These are phyloP conservation scores for Candida gorgasii DNA, from an alignment of 805 yeast species.

Conservation along the genomic window DNA sequence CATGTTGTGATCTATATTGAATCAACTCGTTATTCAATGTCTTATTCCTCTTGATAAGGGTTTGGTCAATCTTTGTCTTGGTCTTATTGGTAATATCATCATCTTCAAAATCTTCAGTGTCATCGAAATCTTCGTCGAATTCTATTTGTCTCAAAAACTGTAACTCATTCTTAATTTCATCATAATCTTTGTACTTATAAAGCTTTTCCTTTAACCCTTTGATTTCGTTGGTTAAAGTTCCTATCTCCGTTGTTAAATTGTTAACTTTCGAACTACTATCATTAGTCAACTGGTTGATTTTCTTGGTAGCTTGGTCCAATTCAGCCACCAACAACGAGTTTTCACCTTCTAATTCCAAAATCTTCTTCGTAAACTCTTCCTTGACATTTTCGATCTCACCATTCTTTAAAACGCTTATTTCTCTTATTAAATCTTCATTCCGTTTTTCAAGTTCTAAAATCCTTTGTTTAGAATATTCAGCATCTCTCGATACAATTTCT, in stretches of 20 bases:
- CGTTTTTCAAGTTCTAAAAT: constrained; percentile 71
- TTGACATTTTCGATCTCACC: constrained; percentile 39
- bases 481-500: constrained; percentile 71
- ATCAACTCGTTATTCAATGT: constrained; percentile 71
- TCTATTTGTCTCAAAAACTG: constrained; percentile 71
- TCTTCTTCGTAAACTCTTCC: constrained; percentile 45
- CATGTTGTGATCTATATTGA: constrained; percentile 60
- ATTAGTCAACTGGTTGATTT: constrained; percentile 21
- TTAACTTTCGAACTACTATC: constrained; percentile 36
- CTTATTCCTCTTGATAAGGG: constrained; percentile 69
- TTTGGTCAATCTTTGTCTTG: constrained; percentile 47
- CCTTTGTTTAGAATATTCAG: constrained; percentile 68
- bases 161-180: constrained; percentile 76
- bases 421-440: constrained; percentile 71
- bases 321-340: constrained; percentile 62
- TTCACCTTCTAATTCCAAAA: constrained; percentile 64
- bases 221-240: constrained; percentile 51
- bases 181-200: constrained; percentile 64
- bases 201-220: constrained; percentile 50
- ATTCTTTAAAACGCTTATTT: constrained; percentile 56
- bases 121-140: constrained; percentile 55
- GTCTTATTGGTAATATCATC: constrained; percentile 29
- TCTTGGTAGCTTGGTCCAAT: constrained; percentile 50
- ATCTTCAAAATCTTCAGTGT: constrained; percentile 45
- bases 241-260: constrained; percentile 45